Evolutionary conservation across 1,284 basidiomycete species (phyloP).

Genomic region (Irpex lacteus): DNA sequence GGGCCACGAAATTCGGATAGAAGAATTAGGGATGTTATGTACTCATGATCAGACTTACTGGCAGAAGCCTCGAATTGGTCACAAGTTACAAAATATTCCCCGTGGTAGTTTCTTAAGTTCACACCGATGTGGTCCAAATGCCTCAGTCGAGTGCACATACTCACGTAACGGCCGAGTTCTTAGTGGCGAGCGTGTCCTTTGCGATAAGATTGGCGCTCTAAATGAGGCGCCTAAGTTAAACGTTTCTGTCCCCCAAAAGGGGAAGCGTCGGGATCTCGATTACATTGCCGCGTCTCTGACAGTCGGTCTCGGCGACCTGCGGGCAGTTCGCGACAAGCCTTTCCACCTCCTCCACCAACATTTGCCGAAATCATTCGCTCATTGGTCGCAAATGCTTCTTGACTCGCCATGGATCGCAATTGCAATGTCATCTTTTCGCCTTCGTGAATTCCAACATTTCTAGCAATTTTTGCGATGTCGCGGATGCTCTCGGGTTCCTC

Average conservation of each 20-base stretch:
- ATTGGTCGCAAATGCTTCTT: not conserved
- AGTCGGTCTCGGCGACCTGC: not conserved
- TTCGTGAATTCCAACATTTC: not conserved
- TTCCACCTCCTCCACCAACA: too few species aligned
- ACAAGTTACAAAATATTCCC: too few species aligned
- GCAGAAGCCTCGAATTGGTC: too few species aligned
- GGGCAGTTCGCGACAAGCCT: not conserved
- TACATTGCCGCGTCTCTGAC: not conserved
- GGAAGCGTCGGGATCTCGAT: not conserved
- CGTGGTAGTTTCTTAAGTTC: too few species aligned
- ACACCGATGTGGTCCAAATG: too few species aligned
- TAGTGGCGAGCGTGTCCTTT: too few species aligned
- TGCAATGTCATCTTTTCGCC: not conserved
- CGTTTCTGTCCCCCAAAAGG: not conserved
- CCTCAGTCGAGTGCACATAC: too few species aligned
- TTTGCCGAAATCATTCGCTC: too few species aligned
- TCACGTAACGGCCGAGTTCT: too few species aligned
- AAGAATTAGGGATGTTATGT: too few species aligned
- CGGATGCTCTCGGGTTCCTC: not conserved
- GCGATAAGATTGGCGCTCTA: not conserved
- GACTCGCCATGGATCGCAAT: not conserved
- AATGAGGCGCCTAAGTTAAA: not conserved
- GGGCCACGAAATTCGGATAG: not conserved
- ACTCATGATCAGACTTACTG: too few species aligned
- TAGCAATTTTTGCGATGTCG: not conserved